Base-by-base conservation (phyloP, 331 rosid species). In the Malus hybrid region DNA sequence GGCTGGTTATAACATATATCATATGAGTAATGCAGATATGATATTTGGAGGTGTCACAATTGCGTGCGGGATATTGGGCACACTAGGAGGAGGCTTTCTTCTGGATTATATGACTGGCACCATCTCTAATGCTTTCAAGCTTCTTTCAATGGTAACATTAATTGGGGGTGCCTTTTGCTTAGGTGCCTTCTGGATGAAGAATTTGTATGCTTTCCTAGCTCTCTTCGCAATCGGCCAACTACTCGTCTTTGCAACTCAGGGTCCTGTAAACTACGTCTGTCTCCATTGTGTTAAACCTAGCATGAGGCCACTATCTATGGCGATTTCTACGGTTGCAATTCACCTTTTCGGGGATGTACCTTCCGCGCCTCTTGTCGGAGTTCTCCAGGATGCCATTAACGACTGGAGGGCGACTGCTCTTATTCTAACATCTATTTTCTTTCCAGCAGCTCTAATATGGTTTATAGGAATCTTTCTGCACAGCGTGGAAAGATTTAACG, bases 291-390 rank as follows among this genome's bases (percentile, higher is more conserved):
- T 93, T 36, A 77, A 80, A 74, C 98, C 98, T 61, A 93, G 88
- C 80, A 33, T 91, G 86, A 87, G 98, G 83, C 98, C 98, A 7
- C 75, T 93, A 64, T 83, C 98, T 10, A 93, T 93, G 96, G 98
- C 98, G 32, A 83, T 88, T 67, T 87, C 92, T 69, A 88, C 92
- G 0, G 93, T 93, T 67, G 80, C 93, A 28, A 91, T 89, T 79
- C 98, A 93, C 85, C 29, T 93, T 73, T 86, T 91, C 12, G 98
- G 97, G 70, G 97, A 93, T 78, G 97, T 93, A 24, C 97, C 97
- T 28, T 93, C 98, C 68, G 82, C 98, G 3, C 98, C 98, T 60
- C 98, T 93, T 69, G 88, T 91, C 76, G 98, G 98, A 82, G 76
- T 91, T 85, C 87, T 93, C 75, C 86, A 86, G 96, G 95, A 88